Evolutionary conservation across 192 early-diverging fungal genomes (phyloP).

Genomic region (Lunasporangiospora selenospora): DNA sequence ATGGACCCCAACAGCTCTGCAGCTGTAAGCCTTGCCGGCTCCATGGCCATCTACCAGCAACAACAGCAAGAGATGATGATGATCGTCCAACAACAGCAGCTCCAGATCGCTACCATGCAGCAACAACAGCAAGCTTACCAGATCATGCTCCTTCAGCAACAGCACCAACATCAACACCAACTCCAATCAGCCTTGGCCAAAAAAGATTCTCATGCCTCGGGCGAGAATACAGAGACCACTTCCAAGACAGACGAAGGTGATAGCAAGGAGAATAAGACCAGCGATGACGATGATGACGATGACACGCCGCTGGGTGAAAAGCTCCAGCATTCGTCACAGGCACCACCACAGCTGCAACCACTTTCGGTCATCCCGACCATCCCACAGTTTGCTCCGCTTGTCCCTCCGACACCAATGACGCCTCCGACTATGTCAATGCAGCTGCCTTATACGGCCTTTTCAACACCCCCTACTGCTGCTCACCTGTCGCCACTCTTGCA

Average conservation of each 20-base stretch:
- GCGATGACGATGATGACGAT: slow-evolving; percentile 20
- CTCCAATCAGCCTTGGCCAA: slow-evolving; percentile 22
- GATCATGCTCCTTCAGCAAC: slow-evolving; percentile 26
- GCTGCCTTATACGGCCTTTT: neutral
- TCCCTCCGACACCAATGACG: slow-evolving; percentile 2
- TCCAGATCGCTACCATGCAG: slow-evolving; percentile 47
- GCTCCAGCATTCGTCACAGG: slow-evolving; percentile 18
- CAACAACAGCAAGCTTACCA: slow-evolving; percentile 45
- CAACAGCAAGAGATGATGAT: slow-evolving; percentile 45
- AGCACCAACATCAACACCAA: slow-evolving; percentile 43
- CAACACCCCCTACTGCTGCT: neutral
- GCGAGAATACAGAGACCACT: too few relatives aligned
- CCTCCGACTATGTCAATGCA: too few relatives aligned
- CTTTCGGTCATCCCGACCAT: neutral
- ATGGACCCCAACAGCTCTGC: too few relatives aligned
- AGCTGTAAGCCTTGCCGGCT: slow-evolving; percentile 4
- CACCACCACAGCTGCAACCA: slow-evolving; percentile 4
- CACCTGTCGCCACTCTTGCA: slow-evolving; percentile 20
- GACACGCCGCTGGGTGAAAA: slow-evolving; percentile 31
- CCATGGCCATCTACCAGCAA: slow-evolving; percentile 44
- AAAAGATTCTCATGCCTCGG: too few relatives aligned
- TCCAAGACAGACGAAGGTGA: slow-evolving; percentile 1
- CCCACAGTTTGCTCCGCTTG: neutral
- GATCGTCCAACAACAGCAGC: slow-evolving; percentile 45
- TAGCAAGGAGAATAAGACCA: neutral